Base-by-base conservation (phyloP, 805 yeast species). In the Huiozyma sinensis region DNA sequence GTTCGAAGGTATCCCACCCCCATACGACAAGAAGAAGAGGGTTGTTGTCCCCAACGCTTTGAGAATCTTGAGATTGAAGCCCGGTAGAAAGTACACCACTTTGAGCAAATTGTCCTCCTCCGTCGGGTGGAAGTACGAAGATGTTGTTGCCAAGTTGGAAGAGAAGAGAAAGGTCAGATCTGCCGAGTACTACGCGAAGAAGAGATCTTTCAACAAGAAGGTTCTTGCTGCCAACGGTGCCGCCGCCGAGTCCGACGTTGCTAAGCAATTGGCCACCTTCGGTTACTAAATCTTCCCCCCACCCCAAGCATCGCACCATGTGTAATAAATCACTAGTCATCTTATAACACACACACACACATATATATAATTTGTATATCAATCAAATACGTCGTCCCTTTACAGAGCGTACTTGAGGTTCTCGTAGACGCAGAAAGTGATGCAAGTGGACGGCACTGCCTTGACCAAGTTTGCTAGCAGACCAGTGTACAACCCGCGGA, bases 101-200 rank as follows among this genome's bases (percentile, higher is more conserved):
- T 86, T 92, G 64, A 95, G 95, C 71, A 88, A 92, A 72, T 81
- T 92, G 72, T 83, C 95, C 60, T 73, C 92, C 64, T 81, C 95
- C 66, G 97, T 92, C 62, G 98, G 98, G 72, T 92, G 98, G 98
- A 92, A 89, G 77, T 92, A 92, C 95, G 95, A 89, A 77, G 88
- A 92, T 56, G 82, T 92, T 69, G 98, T 92, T 64, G 86, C 87
- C 68, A 81, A 89, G 70, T 85, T 92, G 70, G 98, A 92, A 81
- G 97, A 88, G 75, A 90, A 94, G 89, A 85, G 99, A 79, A 89
- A 86, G 83, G 94, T 89, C 70, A 88, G 83, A 80, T 81, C 95
- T 65, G 95, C 95, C 68, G 98, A 95, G 75, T 92, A 86, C 86
- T 87, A 88, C 82, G 94, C 95, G 65, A 88, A 87, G 84, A 92